These are phyloP conservation scores for Eucommia ulmoides DNA, from an alignment of 257 asterid species.

Conservation along the genomic window DNA sequence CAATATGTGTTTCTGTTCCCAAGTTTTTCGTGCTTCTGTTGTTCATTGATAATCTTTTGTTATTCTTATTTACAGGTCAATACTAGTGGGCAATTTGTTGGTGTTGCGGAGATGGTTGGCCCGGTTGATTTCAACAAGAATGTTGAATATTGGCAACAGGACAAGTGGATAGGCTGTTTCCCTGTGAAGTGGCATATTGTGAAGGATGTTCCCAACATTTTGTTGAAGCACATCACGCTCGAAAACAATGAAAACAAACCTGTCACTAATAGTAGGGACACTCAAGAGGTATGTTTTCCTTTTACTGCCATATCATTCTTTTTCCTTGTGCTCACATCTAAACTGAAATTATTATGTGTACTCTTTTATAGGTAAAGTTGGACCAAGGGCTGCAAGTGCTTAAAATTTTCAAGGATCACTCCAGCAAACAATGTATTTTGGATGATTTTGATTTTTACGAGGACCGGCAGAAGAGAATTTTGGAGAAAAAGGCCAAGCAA, in stretches of 20 bases:
- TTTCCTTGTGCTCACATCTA: not conserved
- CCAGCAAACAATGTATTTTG: slow-evolving; percentile 27
- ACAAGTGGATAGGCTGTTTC: slow-evolving; percentile 41
- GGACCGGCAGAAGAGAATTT: slow-evolving; percentile 32
- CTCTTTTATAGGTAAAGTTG: slow-evolving; percentile 17
- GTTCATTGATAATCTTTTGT: not conserved
- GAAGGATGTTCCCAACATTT: slow-evolving; percentile 29
- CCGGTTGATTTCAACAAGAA: slow-evolving; percentile 23
- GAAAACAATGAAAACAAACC: slow-evolving; percentile 42
- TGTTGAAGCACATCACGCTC: slow-evolving; percentile 24
- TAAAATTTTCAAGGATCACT: slow-evolving; percentile 23
- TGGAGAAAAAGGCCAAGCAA: slow-evolving; percentile 32
- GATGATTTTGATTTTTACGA: slow-evolving; percentile 41
- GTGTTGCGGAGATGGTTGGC: slow-evolving; percentile 41
- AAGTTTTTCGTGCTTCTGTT: not conserved
- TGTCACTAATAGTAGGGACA: slow-evolving; percentile 41
- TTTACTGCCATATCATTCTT: not conserved
- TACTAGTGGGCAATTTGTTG: slow-evolving; percentile 41
- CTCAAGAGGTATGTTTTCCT: slow-evolving; percentile 29
- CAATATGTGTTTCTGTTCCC: not conserved
- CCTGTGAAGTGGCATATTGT: slow-evolving; percentile 34
- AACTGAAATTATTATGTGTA: not conserved
- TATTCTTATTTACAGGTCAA: slow-evolving; percentile 19
- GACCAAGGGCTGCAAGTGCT: slow-evolving; percentile 25
- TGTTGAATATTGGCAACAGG: slow-evolving; percentile 39